Base-by-base conservation (phyloP, 2,329 filamentous ascomycete genomes). In the Capronia americana region DNA sequence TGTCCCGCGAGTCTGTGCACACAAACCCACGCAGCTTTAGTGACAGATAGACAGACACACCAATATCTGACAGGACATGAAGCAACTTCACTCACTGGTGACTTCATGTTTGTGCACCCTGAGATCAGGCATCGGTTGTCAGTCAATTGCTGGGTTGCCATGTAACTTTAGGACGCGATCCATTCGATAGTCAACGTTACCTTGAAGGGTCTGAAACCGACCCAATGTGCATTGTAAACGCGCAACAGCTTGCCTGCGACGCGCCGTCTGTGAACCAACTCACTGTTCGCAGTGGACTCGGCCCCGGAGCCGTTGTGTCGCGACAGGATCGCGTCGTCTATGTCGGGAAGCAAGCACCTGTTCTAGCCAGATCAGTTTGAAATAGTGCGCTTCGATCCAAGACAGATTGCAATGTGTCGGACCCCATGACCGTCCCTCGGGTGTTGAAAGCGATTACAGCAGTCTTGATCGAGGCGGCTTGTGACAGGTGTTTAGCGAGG, bases 301-400 rank as follows among this genome's bases (percentile, higher is more conserved):
- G 38, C 17, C 32, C 48, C 20, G 48, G 10, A 51, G 20, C 20
- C 20, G 23, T 51, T 38, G 46, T 41, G 34, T 51, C 23, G 44
- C 28, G 30, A 59, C 34, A 10, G n/a, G n/a, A 61, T 53, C 30
- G 28, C 28, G 50, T 53, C 34, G 11, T 30, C 44, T 8, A 4
- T 24, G 28, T 50, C 46, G 28, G 58, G 46, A 53, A 61, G 26
- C 28, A 14, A 10, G 48, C 48, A 54, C 44, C 46, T 38, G 30
- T 61, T 53, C 30, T 20, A 53, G 46, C 58, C 58, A 61, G 58
- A 17, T 46, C 48, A 28, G 48, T 61, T 61, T 61, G 58, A 41
- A 61, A 61, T 26, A 17, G 20, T 10, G 24, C 30, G 24, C 12
- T 61, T 51, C 48, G 12, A 41, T 17, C 14, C 38, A 12, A 51